Evolutionary conservation across 202 grass and related monocot species (phyloP).

Genomic region (Miscanthus sacchariflorus): DNA sequence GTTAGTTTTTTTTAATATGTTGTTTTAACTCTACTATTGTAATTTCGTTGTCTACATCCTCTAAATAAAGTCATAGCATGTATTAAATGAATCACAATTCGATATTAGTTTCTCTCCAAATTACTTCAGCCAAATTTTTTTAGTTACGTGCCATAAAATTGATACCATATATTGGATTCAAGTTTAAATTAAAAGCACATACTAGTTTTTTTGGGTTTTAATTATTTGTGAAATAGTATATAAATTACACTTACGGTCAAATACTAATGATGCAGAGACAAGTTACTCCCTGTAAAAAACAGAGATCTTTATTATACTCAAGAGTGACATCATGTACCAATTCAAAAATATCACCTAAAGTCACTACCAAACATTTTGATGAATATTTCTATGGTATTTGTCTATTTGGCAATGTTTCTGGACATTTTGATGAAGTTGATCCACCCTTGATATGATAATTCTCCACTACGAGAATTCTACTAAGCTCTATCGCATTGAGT

Average conservation of each 20-base stretch:
- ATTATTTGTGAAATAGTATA: not conserved
- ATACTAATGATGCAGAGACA: not conserved
- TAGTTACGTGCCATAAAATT: not conserved
- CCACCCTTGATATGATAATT: not conserved
- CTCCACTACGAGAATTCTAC: not conserved
- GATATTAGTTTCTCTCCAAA: not conserved
- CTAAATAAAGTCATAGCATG: not conserved
- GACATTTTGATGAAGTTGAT: not conserved
- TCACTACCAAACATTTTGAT: not conserved
- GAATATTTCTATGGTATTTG: not conserved
- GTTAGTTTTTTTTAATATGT: not conserved
- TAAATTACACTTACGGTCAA: not conserved
- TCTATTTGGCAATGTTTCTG: not conserved
- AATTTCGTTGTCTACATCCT: not conserved
- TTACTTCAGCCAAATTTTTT: not conserved
- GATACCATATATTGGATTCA: not conserved
- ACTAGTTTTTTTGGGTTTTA: not conserved
- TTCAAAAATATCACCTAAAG: slow-evolving; percentile 5
- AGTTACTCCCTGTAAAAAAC: not conserved
- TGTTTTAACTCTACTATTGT: not conserved
- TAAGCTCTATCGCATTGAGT: not conserved
- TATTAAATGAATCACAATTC: not conserved
- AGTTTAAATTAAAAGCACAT: not conserved
- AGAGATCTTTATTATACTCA: not conserved
- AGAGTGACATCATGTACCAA: not conserved